Percentiles rank a stretch among this genome's conserved stretches.
Evolutionary conservation across 1,284 basidiomycete species (phyloP).

Genomic region (Trametes polyzona): DNA sequence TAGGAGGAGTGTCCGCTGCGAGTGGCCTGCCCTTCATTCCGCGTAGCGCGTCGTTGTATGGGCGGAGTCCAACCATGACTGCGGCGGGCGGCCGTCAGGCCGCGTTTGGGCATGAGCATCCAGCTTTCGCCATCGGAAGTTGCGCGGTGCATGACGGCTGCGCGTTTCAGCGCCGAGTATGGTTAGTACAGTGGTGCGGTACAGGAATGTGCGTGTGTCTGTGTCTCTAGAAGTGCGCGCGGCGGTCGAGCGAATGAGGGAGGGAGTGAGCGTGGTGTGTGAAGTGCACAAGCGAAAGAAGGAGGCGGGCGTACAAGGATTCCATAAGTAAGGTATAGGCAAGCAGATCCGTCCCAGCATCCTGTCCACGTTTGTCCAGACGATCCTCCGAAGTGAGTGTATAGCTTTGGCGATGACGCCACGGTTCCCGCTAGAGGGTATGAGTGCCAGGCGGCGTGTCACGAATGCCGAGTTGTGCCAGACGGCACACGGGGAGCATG

Average conservation of each 20-base stretch:
- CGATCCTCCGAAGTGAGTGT: slow-evolving; percentile 10
- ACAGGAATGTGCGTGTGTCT: slow-evolving; percentile 1
- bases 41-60: neutral
- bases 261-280: slow-evolving; percentile 2
- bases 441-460: neutral
- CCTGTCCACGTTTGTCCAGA: slow-evolving; percentile 13
- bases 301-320: slow-evolving; percentile 12
- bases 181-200: slow-evolving; percentile 6
- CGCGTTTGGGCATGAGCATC: no score
- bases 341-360: slow-evolving; percentile 11
- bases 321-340: slow-evolving; percentile 21
- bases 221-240: slow-evolving; percentile 9
- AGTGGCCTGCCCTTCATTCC: slow-evolving; percentile 9
- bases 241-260: neutral
- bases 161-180: neutral
- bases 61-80: slow-evolving; percentile 12
- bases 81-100: no score
- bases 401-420: neutral
- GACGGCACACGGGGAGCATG: slow-evolving; percentile 1
- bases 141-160: neutral
- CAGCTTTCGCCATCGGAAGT: neutral
- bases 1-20: neutral
- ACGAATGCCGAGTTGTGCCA: slow-evolving; percentile 1
- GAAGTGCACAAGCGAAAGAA: neutral
- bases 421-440: slow-evolving; percentile 10